These are phyloP conservation scores for Mallotus japonicus DNA, from an alignment of 441 rosid genomes.

Conservation along the genomic window DNA sequence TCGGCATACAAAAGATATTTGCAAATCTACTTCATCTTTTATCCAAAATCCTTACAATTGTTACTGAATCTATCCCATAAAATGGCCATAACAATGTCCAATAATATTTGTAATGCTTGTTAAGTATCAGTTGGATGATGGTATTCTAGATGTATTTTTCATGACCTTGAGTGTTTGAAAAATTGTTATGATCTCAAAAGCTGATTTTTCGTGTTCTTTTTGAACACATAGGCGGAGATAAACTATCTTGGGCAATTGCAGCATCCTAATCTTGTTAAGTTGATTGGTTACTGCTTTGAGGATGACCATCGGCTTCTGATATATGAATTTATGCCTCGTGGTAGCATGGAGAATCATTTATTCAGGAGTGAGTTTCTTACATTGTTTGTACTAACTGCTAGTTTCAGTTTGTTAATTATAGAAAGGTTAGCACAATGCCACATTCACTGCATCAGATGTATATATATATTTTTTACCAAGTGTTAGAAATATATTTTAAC, in stretches of 20 bases:
- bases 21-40: not conserved
- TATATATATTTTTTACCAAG: not conserved
- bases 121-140: not conserved
- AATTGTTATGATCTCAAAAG: not conserved
- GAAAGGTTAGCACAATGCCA: not conserved
- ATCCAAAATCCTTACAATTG: not conserved
- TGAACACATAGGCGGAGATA: constrained; percentile 56
- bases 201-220: constrained; percentile 8
- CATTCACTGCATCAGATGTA: not conserved
- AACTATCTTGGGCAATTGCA: constrained; percentile 72
- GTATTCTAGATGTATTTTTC: not conserved
- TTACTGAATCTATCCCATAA: not conserved
- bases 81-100: not conserved
- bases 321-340: constrained; percentile 81
- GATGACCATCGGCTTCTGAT: constrained; percentile 75
- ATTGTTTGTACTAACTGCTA: not conserved
- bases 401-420: constrained; percentile 5
- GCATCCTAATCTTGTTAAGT: constrained; percentile 73
- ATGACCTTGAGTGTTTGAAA: not conserved
- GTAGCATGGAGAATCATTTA: constrained; percentile 84
- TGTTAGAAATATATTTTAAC: constrained; percentile 1
- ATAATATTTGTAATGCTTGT: not conserved
- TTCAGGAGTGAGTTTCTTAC: constrained; percentile 57
- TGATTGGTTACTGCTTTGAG: constrained; percentile 78
- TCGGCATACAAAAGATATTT: not conserved